Evolutionary conservation across 371 early-diverging fungal species (phyloP).

Genomic region (Mucor lusitanicus): DNA sequence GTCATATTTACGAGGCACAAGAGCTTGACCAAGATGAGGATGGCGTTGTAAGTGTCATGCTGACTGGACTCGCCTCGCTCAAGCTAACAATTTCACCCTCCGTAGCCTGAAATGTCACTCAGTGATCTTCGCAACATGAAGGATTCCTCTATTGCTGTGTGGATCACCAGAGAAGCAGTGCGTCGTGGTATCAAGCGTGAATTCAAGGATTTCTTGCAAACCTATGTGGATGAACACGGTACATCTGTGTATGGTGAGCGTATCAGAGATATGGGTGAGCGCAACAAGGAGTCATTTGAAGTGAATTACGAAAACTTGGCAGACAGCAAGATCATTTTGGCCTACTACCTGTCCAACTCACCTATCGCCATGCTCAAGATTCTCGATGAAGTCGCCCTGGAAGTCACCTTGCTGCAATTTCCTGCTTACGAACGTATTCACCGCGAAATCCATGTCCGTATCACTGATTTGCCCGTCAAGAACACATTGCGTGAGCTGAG

Average conservation of each 20-base stretch:
- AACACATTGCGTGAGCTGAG: constrained; percentile 92
- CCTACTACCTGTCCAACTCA: constrained; percentile 86
- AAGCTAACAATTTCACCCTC: not conserved
- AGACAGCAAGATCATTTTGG: constrained; percentile 75
- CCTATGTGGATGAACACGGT: constrained; percentile 83
- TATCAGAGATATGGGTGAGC: constrained; percentile 89
- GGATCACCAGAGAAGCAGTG: constrained; percentile 76
- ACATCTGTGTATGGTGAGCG: constrained; percentile 92
- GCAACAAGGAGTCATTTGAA: constrained; percentile 88
- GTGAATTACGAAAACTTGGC: constrained; percentile 85
- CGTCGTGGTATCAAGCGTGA: constrained; percentile 83
- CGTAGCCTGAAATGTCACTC: constrained; percentile 54
- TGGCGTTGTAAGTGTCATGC: constrained; percentile 51
- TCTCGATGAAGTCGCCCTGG: constrained; percentile 93
- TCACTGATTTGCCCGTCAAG: constrained; percentile 87
- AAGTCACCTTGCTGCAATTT: constrained; percentile 87
- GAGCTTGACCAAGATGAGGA: constrained; percentile 61
- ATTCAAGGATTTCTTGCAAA: constrained; percentile 87
- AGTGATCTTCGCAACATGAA: constrained; percentile 52
- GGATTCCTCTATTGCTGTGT: constrained; percentile 73
- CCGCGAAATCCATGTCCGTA: constrained; percentile 94
- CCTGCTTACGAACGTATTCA: constrained; percentile 93
- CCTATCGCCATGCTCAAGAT: constrained; percentile 89
- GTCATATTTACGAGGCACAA: constrained; percentile 61
- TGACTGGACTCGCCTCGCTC: too few species aligned